Conservation (phyloP, 1,284 basidiomycete species). For the Melanopsichium pennsylvanicum region DNA sequence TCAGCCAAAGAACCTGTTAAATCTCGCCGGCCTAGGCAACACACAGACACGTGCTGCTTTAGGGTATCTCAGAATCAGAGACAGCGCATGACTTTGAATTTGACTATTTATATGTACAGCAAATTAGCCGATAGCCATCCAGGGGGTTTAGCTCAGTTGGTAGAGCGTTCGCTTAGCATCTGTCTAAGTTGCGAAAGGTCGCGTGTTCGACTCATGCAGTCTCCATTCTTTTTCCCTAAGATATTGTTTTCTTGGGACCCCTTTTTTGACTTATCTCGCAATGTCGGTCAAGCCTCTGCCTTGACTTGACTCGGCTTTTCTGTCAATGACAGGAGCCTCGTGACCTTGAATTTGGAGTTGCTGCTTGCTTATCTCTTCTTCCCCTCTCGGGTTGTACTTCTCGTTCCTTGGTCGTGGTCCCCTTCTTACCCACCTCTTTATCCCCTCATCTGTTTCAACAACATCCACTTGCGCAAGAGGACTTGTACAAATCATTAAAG, state of each 20-base stretch:
- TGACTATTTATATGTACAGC: not conserved
- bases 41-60: too few relatives aligned
- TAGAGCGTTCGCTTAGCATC: constrained; percentile 57
- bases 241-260: constrained; percentile 5
- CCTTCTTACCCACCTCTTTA: not conserved
- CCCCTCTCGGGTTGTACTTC: constrained; percentile 1
- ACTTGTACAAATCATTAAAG: too few relatives aligned
- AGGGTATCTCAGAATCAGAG: too few relatives aligned
- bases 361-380: not conserved
- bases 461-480: not conserved
- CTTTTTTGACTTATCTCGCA: not conserved
- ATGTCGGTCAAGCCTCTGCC: too few relatives aligned
- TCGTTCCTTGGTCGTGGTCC: constrained; percentile 2
- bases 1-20: too few relatives aligned
- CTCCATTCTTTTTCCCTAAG: constrained; percentile 27
- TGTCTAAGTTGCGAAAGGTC: constrained; percentile 49
- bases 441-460: not conserved
- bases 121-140: not conserved
- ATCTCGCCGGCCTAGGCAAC: too few relatives aligned
- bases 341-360: constrained; percentile 5
- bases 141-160: constrained; percentile 56
- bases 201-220: constrained; percentile 58
- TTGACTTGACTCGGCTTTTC: constrained; percentile 8
- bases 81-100: too few relatives aligned
- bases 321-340: constrained; percentile 1